Evolutionary conservation across 2,329 filamentous ascomycete genomes (phyloP).

Genomic region (Ascochyta viciae-villosae): DNA sequence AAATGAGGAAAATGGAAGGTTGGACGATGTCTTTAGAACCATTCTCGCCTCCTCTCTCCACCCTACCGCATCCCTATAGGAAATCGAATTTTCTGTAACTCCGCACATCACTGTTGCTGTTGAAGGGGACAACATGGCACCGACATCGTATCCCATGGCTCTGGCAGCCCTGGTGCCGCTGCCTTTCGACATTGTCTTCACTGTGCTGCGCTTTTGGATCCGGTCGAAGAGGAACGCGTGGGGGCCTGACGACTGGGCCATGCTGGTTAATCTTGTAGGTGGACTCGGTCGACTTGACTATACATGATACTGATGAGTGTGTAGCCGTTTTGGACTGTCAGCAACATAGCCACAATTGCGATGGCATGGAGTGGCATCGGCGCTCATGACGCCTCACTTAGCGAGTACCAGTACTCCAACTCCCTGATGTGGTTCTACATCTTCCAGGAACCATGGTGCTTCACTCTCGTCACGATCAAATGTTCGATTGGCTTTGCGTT

Average conservation of each 20-base stretch:
- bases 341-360: slow-evolving; percentile 14
- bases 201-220: slow-evolving; percentile 18
- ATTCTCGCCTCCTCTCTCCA: slow-evolving; percentile 1
- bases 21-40: not conserved
- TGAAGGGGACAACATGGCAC: slow-evolving; percentile 6
- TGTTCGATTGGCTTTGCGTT: slow-evolving; percentile 21
- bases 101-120: not conserved
- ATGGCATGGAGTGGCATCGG: slow-evolving; percentile 22
- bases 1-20: slow-evolving; percentile 8
- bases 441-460: slow-evolving; percentile 22
- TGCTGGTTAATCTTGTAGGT: slow-evolving; percentile 19
- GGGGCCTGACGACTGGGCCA: slow-evolving; percentile 23
- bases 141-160: slow-evolving; percentile 23
- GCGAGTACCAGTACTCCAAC: slow-evolving; percentile 11
- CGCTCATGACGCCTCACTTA: slow-evolving; percentile 14
- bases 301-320: not conserved
- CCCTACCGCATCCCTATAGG: not conserved
- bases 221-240: slow-evolving; percentile 21
- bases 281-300: not conserved
- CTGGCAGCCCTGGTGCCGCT: slow-evolving; percentile 15
- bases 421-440: slow-evolving; percentile 22
- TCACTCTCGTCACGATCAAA: slow-evolving; percentile 21
- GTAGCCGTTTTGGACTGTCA: slow-evolving; percentile 17
- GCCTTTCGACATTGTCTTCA: slow-evolving; percentile 19
- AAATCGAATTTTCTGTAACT: not conserved